Conservation (phyloP, 164 flowering plant species). For the Piper longum region DNA sequence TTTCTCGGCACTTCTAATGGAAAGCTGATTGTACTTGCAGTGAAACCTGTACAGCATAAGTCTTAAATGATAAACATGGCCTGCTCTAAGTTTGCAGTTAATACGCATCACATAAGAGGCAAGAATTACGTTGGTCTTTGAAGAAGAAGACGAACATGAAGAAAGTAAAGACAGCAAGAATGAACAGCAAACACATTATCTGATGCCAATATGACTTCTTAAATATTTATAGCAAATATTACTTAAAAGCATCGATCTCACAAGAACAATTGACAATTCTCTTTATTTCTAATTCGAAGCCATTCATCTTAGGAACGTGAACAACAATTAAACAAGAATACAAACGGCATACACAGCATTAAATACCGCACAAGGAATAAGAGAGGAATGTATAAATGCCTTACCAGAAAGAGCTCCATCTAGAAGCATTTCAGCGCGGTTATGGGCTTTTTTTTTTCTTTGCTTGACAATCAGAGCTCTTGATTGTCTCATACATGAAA, state of each 20-base stretch:
- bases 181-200: too few species aligned
- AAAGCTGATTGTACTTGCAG: conserved; percentile 90
- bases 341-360: not conserved
- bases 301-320: too few species aligned
- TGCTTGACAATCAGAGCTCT: conserved; percentile 52
- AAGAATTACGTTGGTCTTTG: too few species aligned
- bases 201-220: too few species aligned
- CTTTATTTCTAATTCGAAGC: too few species aligned
- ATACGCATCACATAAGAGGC: too few species aligned
- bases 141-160: too few species aligned
- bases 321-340: too few species aligned
- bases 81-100: not conserved
- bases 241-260: too few species aligned
- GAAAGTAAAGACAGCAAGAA: too few species aligned
- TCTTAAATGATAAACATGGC: not conserved
- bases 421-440: conserved; percentile 76
- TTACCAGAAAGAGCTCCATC: conserved; percentile 86
- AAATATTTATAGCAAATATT: too few species aligned
- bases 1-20: conserved; percentile 94
- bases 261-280: too few species aligned
- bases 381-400: not conserved
- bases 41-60: conserved; percentile 44
- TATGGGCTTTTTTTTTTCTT: conserved; percentile 51
- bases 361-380: not conserved
- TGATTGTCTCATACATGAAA: conserved; percentile 83